A percentile compares a stretch with the other conserved stretches of the same genome.
These are phyloP conservation scores for Nitzschia sp. DNA, from an alignment of 108 stramenopile genomes.

Conservation along the genomic window DNA sequence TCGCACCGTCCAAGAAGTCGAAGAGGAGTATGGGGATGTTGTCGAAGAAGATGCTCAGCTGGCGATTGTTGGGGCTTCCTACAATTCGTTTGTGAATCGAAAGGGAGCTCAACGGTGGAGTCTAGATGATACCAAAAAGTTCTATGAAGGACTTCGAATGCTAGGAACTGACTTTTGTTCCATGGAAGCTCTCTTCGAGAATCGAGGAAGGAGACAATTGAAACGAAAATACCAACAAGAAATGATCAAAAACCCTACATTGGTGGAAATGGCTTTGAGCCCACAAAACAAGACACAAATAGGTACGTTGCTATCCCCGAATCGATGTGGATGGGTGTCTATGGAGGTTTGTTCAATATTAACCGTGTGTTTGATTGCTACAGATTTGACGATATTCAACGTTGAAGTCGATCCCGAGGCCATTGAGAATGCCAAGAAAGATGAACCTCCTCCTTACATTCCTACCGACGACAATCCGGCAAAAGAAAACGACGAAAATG, in stretches of 20 bases:
- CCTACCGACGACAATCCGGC: slow-evolving; percentile 18
- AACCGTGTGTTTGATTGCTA: background rate
- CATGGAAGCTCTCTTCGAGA: slow-evolving; percentile 60
- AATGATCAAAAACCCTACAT: slow-evolving; percentile 51
- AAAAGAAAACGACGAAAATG: slow-evolving; percentile 4
- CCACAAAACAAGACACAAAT: slow-evolving; percentile 40
- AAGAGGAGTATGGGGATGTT: slow-evolving; percentile 42
- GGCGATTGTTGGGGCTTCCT: slow-evolving; percentile 48
- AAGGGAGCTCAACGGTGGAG: slow-evolving; percentile 53
- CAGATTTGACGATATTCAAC: slow-evolving; percentile 42
- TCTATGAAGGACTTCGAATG: slow-evolving; percentile 70
- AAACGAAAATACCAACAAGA: slow-evolving; percentile 77
- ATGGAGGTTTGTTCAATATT: slow-evolving; percentile 1
- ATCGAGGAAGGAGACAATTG: slow-evolving; percentile 60
- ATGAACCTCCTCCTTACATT: slow-evolving; percentile 29
- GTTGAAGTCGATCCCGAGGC: slow-evolving; percentile 36
- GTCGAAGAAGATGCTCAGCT: slow-evolving; percentile 59
- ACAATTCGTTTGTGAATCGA: slow-evolving; percentile 47
- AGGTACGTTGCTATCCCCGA: slow-evolving; percentile 24
- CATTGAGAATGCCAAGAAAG: slow-evolving; percentile 28
- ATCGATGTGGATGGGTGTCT: background rate
- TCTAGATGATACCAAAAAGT: slow-evolving; percentile 63
- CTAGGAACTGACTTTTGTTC: slow-evolving; percentile 77
- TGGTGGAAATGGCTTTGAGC: slow-evolving; percentile 79
- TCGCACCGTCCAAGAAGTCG: slow-evolving; percentile 43